phyloP scores from a whole-genome alignment of 1,139 yeast genomes.

The Scheffersomyces parashehatae region DNA sequence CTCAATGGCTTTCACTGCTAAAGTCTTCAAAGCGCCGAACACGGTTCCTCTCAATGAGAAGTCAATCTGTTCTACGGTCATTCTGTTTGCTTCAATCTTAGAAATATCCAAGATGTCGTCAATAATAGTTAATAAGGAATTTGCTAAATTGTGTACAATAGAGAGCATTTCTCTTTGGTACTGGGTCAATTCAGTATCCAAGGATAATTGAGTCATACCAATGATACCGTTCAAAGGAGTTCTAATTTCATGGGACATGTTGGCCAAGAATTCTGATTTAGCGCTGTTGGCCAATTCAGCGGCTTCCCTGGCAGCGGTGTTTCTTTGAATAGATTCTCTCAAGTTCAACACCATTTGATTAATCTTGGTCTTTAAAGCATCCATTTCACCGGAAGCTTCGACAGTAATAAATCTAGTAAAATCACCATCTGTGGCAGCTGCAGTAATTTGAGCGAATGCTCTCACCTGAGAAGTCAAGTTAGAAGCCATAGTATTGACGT shows the following conservation, averaged over 20 bases:
- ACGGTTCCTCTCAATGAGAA: conserved; percentile 83
- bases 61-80: conserved; percentile 88
- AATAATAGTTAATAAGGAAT: conserved; percentile 77
- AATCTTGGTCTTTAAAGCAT: conserved; percentile 84
- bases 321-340: conserved; percentile 86
- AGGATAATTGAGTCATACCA: conserved; percentile 87
- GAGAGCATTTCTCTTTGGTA: conserved; percentile 89
- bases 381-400: conserved; percentile 93
- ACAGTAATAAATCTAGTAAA: conserved; percentile 87
- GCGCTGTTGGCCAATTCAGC: conserved; percentile 89
- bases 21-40: conserved; percentile 82
- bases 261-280: conserved; percentile 88
- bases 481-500: conserved; percentile 91
- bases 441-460: conserved; percentile 91
- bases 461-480: conserved; percentile 89
- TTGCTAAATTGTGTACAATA: conserved; percentile 83
- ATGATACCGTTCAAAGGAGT: conserved; percentile 92
- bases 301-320: conserved; percentile 91
- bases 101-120: conserved; percentile 90
- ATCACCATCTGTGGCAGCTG: conserved; percentile 93
- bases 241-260: conserved; percentile 89
- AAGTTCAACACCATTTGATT: conserved; percentile 89
- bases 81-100: conserved; percentile 87
- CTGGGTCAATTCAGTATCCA: conserved; percentile 84
- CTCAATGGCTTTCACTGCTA: conserved; percentile 86